These are phyloP conservation scores for Geotrichum aggregatum DNA, from an alignment of 1,139 yeast species.

Conservation along the genomic window DNA sequence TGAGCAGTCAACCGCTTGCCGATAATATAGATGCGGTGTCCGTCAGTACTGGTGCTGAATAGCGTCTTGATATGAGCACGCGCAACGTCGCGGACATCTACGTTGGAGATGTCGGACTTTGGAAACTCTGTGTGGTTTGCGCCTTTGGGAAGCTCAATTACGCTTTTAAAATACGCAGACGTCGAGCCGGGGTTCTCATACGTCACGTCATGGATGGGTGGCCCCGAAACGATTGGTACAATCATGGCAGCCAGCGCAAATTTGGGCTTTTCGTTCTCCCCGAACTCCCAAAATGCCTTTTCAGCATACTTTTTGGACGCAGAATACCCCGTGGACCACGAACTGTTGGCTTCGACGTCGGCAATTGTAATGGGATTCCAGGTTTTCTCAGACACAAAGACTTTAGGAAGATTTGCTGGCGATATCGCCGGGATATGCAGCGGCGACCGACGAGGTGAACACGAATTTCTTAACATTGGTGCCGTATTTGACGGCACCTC, in stretches of 20 bases:
- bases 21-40: slow-evolving; percentile 41
- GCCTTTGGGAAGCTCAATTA: background rate
- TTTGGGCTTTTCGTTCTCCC: slow-evolving; percentile 36
- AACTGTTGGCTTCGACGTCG: slow-evolving; percentile 21
- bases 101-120: background rate
- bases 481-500: slow-evolving; percentile 43
- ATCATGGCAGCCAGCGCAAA: slow-evolving; percentile 42
- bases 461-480: slow-evolving; percentile 50
- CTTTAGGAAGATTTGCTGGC: slow-evolving; percentile 24
- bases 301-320: slow-evolving; percentile 42
- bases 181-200: slow-evolving; percentile 31
- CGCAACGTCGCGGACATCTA: slow-evolving; percentile 13
- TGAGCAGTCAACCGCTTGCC: slow-evolving; percentile 35
- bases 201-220: slow-evolving; percentile 34
- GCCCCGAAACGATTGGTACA: slow-evolving; percentile 49
- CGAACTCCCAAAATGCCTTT: slow-evolving; percentile 45
- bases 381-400: slow-evolving; percentile 31
- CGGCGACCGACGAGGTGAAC: slow-evolving; percentile 48
- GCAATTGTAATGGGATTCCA: slow-evolving; percentile 46
- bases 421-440: slow-evolving; percentile 33
- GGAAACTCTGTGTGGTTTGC: background rate
- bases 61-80: slow-evolving; percentile 21
- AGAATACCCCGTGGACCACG: slow-evolving; percentile 33
- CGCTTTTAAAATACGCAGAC: background rate
- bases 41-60: slow-evolving; percentile 28